phyloP scores from a whole-genome alignment of 768 basidiomycete genomes.

The Cyclocybe aegerita region DNA sequence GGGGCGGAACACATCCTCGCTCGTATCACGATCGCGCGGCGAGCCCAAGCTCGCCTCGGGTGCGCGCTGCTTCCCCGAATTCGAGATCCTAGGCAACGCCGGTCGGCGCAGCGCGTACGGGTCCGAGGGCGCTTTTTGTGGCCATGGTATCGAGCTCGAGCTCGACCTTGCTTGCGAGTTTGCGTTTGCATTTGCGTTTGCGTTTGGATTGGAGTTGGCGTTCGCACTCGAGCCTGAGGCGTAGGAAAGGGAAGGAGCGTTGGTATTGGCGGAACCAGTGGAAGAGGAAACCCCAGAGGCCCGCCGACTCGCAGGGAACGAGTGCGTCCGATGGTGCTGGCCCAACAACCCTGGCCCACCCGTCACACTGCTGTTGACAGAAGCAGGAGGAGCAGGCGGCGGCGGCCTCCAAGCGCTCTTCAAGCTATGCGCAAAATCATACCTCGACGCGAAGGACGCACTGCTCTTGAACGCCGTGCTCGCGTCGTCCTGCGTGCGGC shows the following conservation, averaged over 20 bases:
- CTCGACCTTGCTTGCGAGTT: too few relatives aligned
- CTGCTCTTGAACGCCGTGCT: conserved; percentile 33
- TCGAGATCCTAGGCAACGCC: not conserved
- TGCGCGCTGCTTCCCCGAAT: not conserved
- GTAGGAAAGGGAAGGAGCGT: too few relatives aligned
- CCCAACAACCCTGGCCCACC: conserved; percentile 9
- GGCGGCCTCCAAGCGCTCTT: conserved; percentile 50
- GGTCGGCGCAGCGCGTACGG: conserved; percentile 12
- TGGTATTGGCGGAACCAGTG: too few relatives aligned
- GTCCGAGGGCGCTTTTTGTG: conserved; percentile 19
- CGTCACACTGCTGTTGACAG: conserved; percentile 2
- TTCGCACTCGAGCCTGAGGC: too few relatives aligned
- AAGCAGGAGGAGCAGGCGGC: too few relatives aligned
- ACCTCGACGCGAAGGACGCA: conserved; percentile 48
- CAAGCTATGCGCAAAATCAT: conserved; percentile 55
- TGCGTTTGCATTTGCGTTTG: too few relatives aligned
- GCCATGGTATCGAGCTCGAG: conserved; percentile 43
- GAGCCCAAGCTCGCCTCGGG: conserved; percentile 39
- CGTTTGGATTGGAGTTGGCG: conserved; percentile 3
- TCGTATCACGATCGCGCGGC: conserved; percentile 41
- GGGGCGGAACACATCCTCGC: conserved; percentile 20
- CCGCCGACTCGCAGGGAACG: conserved; percentile 38
- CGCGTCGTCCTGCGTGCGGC: conserved; percentile 14
- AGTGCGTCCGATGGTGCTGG: conserved; percentile 40
- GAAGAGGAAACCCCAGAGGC: too few relatives aligned